A percentile compares a stretch with the other conserved stretches of the same genome.
Evolutionary conservation across 2,329 filamentous ascomycete species (phyloP).

Genomic region (Pyrenophora seminiperda): DNA sequence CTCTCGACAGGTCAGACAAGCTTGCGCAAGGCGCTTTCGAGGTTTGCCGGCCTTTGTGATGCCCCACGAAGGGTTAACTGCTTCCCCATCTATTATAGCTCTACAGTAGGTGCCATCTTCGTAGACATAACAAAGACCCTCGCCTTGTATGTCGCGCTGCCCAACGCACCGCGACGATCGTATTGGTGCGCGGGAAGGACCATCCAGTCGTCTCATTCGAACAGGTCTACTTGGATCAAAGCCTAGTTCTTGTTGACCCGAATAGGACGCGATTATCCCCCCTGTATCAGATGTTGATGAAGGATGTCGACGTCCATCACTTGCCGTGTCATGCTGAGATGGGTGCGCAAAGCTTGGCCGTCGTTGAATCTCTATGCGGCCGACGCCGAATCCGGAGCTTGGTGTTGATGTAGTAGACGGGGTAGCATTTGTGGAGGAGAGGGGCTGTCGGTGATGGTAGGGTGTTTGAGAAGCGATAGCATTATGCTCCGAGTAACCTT

Average conservation of each 20-base stretch:
- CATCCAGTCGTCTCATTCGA: conserved; percentile 41
- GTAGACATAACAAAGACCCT: conserved; percentile 84
- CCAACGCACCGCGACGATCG: conserved; percentile 45
- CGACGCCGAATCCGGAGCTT: conserved; percentile 27
- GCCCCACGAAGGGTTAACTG: conserved; percentile 89
- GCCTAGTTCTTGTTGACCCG: conserved; percentile 37
- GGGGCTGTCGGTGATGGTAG: conserved; percentile 36
- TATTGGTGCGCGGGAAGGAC: conserved; percentile 40
- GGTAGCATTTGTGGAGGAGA: conserved; percentile 24
- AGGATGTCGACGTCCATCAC: conserved; percentile 28
- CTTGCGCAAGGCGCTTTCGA: conserved; percentile 85
- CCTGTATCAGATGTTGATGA: conserved; percentile 35
- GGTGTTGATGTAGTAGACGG: conserved; percentile 34
- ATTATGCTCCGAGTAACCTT: conserved; percentile 34
- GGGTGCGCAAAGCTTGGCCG: conserved; percentile 31
- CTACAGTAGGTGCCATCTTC: conserved; percentile 84
- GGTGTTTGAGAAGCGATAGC: conserved; percentile 36
- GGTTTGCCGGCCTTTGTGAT: conserved; percentile 94
- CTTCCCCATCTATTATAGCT: conserved; percentile 81
- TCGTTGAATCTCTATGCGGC: conserved; percentile 30
- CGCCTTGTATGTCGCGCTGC: conserved; percentile 68
- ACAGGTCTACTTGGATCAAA: conserved; percentile 34
- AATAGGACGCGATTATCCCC: conserved; percentile 20
- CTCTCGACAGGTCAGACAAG: conserved; percentile 90
- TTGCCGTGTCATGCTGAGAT: conserved; percentile 27